A percentile compares a stretch with the other conserved stretches of the same genome.
Evolutionary conservation across 2,329 filamentous ascomycete genomes (phyloP).

Genomic region (Cephalotrichum gorgonifer): DNA sequence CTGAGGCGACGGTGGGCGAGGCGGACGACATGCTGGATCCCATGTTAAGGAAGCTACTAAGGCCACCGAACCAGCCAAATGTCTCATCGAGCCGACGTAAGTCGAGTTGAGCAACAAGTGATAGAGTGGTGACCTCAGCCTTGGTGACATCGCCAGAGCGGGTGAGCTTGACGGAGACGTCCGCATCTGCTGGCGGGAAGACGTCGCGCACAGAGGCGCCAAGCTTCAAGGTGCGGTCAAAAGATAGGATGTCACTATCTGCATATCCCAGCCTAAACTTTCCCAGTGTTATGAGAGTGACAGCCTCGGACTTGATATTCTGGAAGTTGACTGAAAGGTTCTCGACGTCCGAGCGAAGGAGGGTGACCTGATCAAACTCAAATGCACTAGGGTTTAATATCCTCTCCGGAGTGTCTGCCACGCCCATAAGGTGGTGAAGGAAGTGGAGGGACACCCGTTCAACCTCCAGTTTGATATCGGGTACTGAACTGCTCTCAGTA

Average conservation of each 20-base stretch:
- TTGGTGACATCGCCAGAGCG: constrained; percentile 32
- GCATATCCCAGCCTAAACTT: constrained; percentile 50
- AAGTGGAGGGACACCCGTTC: constrained; percentile 45
- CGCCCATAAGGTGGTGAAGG: constrained; percentile 40
- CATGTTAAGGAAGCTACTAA: constrained; percentile 84
- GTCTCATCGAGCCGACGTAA: constrained; percentile 76
- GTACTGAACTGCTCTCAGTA: constrained; percentile 11
- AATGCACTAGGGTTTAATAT: constrained; percentile 28
- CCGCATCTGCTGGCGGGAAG: constrained; percentile 45
- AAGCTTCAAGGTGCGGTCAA: constrained; percentile 47
- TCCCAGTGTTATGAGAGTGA: constrained; percentile 12
- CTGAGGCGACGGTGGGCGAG: constrained; percentile 34
- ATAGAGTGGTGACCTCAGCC: constrained; percentile 64
- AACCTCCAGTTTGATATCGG: constrained; percentile 32
- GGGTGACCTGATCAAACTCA: constrained; percentile 35
- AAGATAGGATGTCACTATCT: constrained; percentile 52
- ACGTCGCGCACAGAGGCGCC: constrained; percentile 48
- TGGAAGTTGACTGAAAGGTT: constrained; percentile 15
- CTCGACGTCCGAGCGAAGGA: constrained; percentile 39
- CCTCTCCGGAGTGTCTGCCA: constrained; percentile 38
- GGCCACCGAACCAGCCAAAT: constrained; percentile 77
- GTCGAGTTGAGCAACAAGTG: constrained; percentile 66
- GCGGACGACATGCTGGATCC: constrained; percentile 74
- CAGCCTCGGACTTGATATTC: not conserved
- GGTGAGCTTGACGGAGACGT: constrained; percentile 43